These are phyloP conservation scores for Trichomonas vaginalis DNA, from an alignment of 208 protist genomes.

Conservation along the genomic window DNA sequence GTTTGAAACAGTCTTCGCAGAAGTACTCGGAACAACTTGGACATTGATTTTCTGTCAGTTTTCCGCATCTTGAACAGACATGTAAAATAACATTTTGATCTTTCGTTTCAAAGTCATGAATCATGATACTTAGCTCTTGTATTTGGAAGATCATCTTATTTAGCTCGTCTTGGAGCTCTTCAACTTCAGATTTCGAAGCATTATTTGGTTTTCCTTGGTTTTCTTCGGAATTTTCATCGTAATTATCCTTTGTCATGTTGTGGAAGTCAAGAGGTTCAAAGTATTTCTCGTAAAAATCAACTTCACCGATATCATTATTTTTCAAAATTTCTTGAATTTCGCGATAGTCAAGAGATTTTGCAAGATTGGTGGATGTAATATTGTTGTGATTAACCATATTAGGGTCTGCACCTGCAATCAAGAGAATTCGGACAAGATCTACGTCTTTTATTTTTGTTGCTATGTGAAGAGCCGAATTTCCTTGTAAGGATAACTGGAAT, in stretches of 20 bases:
- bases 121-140: background rate
- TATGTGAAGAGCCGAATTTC: background rate
- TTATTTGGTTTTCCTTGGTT: background rate
- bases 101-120: background rate
- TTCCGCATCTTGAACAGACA: background rate
- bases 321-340: background rate
- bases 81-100: background rate
- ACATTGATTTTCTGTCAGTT: background rate
- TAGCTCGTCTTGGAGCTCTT: background rate
- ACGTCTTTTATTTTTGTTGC: background rate
- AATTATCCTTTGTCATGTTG: background rate
- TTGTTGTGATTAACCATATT: background rate
- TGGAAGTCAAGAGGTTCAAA: background rate
- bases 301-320: background rate
- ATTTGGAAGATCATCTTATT: background rate
- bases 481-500: background rate
- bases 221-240: background rate
- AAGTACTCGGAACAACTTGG: background rate
- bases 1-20: background rate
- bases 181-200: background rate
- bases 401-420: background rate
- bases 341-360: background rate
- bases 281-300: background rate
- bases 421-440: background rate
- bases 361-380: background rate